Evolutionary conservation across 1,284 basidiomycete genomes (phyloP).

Genomic region (Trichosporon sp.): DNA sequence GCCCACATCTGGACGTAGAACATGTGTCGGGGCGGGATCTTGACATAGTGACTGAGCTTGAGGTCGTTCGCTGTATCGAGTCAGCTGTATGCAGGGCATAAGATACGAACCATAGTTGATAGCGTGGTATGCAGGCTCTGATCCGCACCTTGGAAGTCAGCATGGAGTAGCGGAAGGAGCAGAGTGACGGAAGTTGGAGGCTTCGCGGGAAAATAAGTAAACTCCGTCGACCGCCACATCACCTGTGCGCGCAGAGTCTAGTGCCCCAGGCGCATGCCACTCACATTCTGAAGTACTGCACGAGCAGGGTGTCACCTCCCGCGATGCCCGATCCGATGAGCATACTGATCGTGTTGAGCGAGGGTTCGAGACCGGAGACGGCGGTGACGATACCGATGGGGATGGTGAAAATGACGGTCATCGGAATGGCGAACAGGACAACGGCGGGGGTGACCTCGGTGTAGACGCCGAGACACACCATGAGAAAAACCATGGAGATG

Average conservation of each 20-base stretch:
- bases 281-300: slow-evolving; percentile 28
- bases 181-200: neutral
- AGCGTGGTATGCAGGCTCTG: slow-evolving; percentile 30
- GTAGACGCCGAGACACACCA: slow-evolving; percentile 80
- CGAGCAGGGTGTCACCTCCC: slow-evolving; percentile 24
- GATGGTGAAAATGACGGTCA: slow-evolving; percentile 32
- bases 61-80: slow-evolving; percentile 26
- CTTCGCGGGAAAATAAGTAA: no score
- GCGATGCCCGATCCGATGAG: slow-evolving; percentile 60
- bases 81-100: no score
- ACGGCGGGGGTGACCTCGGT: slow-evolving; percentile 76
- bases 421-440: slow-evolving; percentile 26
- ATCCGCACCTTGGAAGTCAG: slow-evolving; percentile 21
- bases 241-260: no score
- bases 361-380: slow-evolving; percentile 24
- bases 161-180: neutral
- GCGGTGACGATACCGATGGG: slow-evolving; percentile 30
- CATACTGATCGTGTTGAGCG: slow-evolving; percentile 59
- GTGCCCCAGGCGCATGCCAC: neutral
- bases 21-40: slow-evolving; percentile 41
- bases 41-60: slow-evolving; percentile 32
- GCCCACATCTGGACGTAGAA: slow-evolving; percentile 72
- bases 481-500: slow-evolving; percentile 70
- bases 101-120: slow-evolving; percentile 22
- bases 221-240: no score